A percentile compares a stretch with the other conserved stretches of the same genome.
Conservation (phyloP, 2,329 filamentous ascomycete genomes). For the Aspergillus proliferans region DNA sequence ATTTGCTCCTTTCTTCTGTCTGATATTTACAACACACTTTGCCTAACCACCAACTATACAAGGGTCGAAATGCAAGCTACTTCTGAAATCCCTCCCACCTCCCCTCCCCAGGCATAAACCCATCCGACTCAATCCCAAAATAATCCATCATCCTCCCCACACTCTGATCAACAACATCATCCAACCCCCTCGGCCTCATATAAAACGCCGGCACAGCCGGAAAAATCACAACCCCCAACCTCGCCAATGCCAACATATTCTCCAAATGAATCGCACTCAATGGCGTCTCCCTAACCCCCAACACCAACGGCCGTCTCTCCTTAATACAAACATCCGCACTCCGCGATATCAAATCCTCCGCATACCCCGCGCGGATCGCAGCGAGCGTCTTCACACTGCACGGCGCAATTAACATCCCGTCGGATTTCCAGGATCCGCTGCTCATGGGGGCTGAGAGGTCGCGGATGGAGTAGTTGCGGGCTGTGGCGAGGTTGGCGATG, state of each 20-base stretch:
- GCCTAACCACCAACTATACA: too few species aligned
- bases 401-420: conserved; percentile 15
- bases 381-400: conserved; percentile 44
- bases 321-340: conserved; percentile 41
- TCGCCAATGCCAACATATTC: conserved; percentile 5
- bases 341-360: conserved; percentile 38
- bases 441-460: conserved; percentile 21
- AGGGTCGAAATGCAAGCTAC: too few species aligned
- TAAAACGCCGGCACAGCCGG: conserved; percentile 39
- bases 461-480: not conserved
- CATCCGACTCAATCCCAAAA: conserved; percentile 31
- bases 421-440: conserved; percentile 14
- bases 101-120: conserved; percentile 4
- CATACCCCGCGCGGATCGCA: conserved; percentile 31
- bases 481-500: too few species aligned
- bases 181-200: conserved; percentile 19
- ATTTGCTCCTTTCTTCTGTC: too few species aligned
- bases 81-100: too few species aligned
- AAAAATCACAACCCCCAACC: conserved; percentile 30
- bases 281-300: conserved; percentile 37
- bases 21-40: too few species aligned
- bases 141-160: conserved; percentile 39
- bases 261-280: not conserved
- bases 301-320: conserved; percentile 30
- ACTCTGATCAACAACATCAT: conserved; percentile 36